phyloP scores from a whole-genome alignment of 306 rosid species.

The Cucurbita moschata region DNA sequence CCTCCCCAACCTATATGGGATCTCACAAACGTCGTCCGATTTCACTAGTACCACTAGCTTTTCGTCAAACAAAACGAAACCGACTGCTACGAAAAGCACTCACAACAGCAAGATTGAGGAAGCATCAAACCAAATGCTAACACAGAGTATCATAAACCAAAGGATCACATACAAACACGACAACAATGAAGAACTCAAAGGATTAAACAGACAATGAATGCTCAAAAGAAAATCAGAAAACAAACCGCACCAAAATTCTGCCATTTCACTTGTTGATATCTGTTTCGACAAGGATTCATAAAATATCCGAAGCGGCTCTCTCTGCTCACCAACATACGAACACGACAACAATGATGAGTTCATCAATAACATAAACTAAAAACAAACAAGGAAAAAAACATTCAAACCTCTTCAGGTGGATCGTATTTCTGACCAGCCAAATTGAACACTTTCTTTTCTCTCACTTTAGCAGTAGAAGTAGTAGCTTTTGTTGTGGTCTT shows the following conservation, averaged over 20 bases:
- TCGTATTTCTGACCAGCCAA: constrained; percentile 84
- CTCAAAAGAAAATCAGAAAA: constrained; percentile 8
- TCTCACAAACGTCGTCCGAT: neutral
- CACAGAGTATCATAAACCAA: neutral
- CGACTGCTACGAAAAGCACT: neutral
- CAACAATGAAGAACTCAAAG: neutral
- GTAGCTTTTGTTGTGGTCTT: constrained; percentile 19
- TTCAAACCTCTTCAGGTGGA: constrained; percentile 81
- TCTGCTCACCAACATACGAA: constrained; percentile 35
- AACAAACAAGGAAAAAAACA: constrained; percentile 3
- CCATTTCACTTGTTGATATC: constrained; percentile 86
- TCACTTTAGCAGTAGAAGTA: constrained; percentile 34
- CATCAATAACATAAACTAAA: constrained; percentile 5
- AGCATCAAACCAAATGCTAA: neutral
- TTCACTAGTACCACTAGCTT: neutral
- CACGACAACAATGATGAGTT: constrained; percentile 2
- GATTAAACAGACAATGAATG: neutral
- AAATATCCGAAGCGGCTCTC: constrained; percentile 83
- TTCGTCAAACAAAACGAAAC: neutral
- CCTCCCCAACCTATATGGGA: too few relatives aligned
- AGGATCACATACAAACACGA: too few relatives aligned
- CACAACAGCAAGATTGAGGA: neutral
- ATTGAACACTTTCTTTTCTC: constrained; percentile 66
- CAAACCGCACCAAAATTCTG: constrained; percentile 59
- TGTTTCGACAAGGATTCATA: constrained; percentile 78